Base-by-base conservation (phyloP, 257 asterid species). In the Solanum sejunctum region DNA sequence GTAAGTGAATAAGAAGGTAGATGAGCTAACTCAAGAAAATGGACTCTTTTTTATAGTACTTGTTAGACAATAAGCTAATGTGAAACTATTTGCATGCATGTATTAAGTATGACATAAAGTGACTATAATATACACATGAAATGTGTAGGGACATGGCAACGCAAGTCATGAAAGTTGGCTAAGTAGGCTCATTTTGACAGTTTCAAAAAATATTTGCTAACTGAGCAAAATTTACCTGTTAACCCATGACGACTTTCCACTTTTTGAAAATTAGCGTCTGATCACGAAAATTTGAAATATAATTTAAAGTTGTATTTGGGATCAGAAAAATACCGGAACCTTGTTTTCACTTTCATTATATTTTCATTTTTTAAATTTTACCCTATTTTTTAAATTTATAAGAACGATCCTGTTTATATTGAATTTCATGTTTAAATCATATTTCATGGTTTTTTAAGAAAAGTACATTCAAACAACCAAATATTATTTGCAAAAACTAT, bases 21-120 rank as follows among this genome's bases (percentile, higher is more conserved):
- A 84, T 89, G 91, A 91, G 75, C 92, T 86, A 91, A 88, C 86
- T 81, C 78, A 87, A 88, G 85, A 84, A 81, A 84, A 54, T 39
- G 61, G 13, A 75, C 83, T 61, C 69, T 86, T 87, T 55, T 88
- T 89, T 81, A 81, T 84, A 84, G 3, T 39, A 77, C 81, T 60
- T 56, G 39, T 77, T 18, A 32, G 20, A 51, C 64, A 60, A 10
- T 5, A 12, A 57, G 71, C 26, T 63, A 60, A 85, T 78, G 84
- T 45, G 28, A 81, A 64, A 60, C 43, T 80, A 51, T 83, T 52
- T 49, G 88, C 89, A 84, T 84, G 83, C 87, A 45, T 85, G 84
- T 41, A 57, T 56, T 56, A 77, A 71, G 69, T 84, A 80, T 69
- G 83, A 81, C 36, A 55, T 56, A 80, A 75, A 26, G 21, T 75